Base-by-base conservation (phyloP, 75 land plant species). In the Isoetes taiwanensis region DNA sequence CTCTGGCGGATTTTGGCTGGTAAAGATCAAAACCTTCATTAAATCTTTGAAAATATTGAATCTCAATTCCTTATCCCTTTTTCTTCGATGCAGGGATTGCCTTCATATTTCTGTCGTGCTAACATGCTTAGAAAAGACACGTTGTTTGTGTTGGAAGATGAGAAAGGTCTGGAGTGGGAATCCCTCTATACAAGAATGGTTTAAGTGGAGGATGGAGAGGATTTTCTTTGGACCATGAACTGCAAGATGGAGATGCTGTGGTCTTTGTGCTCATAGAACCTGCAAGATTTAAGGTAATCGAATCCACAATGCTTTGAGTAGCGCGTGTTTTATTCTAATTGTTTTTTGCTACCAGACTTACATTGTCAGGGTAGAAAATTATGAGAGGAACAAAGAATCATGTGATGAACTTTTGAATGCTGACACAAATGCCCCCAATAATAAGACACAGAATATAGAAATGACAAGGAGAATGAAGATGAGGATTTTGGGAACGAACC, bases 191-290 rank as follows among this genome's bases (percentile, higher is more conserved):
- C 54, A 80, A 78, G 52, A 66, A 63, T 19, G 90, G 90, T 40
- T 67, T 85, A 0, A 85, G 90, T 48, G 90, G 83, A 40, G 90
- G 87, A 30, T 85, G 90, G 90, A 80, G 74, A 66, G 80, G 68
- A 21, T 85, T 82, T 43, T 74, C 90, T 8, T 38, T 79, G 28
- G 76, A 74, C 32, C 87, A 82, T 26, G 62, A 77, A 2, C 54
- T 85, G 59, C 71, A 71, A 56, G 90, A 85, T 41, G 90, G 90
- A 5, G 90, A 85, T 74, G 75, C 74, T 32, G 48, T 77, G 21
- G 75, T 77, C 1, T 82, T 85, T 62, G 80, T 82, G 72, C 68
- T 85, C 25, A 56, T 58, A 35, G 54, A 78, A 20, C 83, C 72
- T 19, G 14, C 32, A 37, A 67, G 78, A 67, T 78, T 85, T 25